Evolutionary conservation across 345 rosid genomes (phyloP).

Genomic region (Arabis alpina): DNA sequence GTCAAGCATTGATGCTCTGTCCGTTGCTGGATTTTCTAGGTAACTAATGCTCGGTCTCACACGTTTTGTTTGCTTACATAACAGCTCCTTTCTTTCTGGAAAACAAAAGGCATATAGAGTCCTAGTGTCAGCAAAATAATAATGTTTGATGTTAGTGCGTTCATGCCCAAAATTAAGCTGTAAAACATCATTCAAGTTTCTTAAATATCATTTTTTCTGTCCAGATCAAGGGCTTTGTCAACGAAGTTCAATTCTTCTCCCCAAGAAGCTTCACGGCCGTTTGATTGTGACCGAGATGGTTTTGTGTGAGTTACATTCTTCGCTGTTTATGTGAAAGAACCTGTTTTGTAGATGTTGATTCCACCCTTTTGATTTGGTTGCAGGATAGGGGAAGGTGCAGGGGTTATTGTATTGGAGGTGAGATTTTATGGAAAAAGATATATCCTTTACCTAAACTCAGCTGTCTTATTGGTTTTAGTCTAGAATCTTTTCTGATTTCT

Average conservation of each 20-base stretch:
- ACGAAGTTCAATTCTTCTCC: slow-evolving; percentile 78
- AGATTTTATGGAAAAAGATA: slow-evolving; percentile 40
- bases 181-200: background rate
- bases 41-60: slow-evolving; percentile 34
- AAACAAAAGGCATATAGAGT: background rate
- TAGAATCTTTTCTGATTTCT: no score
- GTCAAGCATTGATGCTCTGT: slow-evolving; percentile 95
- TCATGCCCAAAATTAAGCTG: no score
- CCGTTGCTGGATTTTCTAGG: slow-evolving; percentile 97
- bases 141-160: background rate
- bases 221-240: slow-evolving; percentile 88
- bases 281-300: slow-evolving; percentile 92
- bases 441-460: slow-evolving; percentile 4
- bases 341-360: slow-evolving; percentile 24
- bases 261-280: slow-evolving; percentile 90
- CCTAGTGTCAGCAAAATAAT: no score
- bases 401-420: slow-evolving; percentile 86
- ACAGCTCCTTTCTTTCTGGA: background rate
- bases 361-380: slow-evolving; percentile 34
- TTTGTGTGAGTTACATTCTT: slow-evolving; percentile 77
- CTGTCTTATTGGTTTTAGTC: no score
- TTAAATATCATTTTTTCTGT: background rate
- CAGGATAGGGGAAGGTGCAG: slow-evolving; percentile 99
- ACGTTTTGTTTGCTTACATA: background rate
- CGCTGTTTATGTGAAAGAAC: background rate